phyloP scores from a whole-genome alignment of 495 filamentous ascomycete genomes.

The Rusavskia elegans region DNA sequence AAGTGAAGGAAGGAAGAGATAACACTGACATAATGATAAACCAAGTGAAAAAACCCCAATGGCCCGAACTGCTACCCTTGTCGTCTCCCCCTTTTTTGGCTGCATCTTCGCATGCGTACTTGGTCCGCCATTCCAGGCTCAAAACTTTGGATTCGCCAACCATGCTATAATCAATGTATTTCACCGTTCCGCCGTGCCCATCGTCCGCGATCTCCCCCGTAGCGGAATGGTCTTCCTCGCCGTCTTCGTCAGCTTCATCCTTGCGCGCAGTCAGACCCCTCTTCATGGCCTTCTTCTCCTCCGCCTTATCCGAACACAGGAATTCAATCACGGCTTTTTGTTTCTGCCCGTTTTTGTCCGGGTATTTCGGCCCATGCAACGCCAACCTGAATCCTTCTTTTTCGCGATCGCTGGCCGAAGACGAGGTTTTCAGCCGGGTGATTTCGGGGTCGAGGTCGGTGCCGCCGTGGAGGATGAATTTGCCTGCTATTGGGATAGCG shows the following conservation, averaged over 20 bases:
- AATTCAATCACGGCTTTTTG: constrained; percentile 65
- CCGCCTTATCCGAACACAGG: constrained; percentile 35
- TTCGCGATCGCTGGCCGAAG: constrained; percentile 38
- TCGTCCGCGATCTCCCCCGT: constrained; percentile 20
- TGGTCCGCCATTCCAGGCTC: constrained; percentile 67
- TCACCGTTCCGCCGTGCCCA: constrained; percentile 37
- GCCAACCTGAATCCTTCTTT: constrained; percentile 56
- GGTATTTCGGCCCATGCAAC: constrained; percentile 50
- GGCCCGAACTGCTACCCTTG: constrained; percentile 15
- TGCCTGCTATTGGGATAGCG: constrained; percentile 61
- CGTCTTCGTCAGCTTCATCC: constrained; percentile 19
- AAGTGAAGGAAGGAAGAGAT: background rate
- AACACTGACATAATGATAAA: constrained; percentile 87
- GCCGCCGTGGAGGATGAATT: constrained; percentile 36
- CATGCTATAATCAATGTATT: constrained; percentile 53
- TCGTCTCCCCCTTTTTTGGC: no score
- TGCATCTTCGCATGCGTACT: constrained; percentile 58
- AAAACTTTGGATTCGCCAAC: constrained; percentile 38
- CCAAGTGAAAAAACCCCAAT: constrained; percentile 98
- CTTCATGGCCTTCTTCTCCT: constrained; percentile 6
- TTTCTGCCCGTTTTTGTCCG: constrained; percentile 22
- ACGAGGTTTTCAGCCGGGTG: constrained; percentile 42
- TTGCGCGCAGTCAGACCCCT: constrained; percentile 18
- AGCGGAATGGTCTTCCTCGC: constrained; percentile 25
- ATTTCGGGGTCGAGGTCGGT: constrained; percentile 41